These are phyloP conservation scores for Patellifolia procumbens DNA, from an alignment of 179 eudicot species.

Conservation along the genomic window DNA sequence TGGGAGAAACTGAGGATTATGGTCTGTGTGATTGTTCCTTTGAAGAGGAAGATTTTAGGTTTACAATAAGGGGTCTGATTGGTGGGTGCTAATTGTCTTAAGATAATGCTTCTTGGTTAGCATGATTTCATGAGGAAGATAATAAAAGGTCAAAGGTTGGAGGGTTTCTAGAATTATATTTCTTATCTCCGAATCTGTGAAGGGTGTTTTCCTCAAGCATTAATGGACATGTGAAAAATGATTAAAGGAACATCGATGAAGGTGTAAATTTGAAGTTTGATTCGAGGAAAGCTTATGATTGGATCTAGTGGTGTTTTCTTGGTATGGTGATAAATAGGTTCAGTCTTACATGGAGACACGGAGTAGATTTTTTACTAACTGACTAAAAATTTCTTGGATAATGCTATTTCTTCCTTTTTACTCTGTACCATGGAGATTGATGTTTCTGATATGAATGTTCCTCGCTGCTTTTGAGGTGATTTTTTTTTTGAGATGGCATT, in stretches of 20 bases:
- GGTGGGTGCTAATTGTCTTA: background rate
- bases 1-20: background rate
- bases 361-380: conserved; percentile 2
- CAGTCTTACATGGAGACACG: conserved; percentile 5
- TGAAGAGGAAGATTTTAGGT: background rate
- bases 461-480: background rate
- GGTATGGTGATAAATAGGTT: background rate
- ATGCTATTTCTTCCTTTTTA: background rate
- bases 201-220: background rate
- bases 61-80: background rate
- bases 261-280: background rate
- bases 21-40: background rate
- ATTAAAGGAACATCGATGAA: background rate
- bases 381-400: background rate
- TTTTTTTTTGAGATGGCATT: background rate
- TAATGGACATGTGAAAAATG: background rate
- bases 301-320: conserved; percentile 4
- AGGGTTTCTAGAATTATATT: too few relatives aligned
- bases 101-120: background rate
- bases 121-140: background rate
- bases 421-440: background rate
- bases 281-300: background rate
- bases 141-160: too few relatives aligned
- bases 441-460: background rate
- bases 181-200: background rate